phyloP scores from a whole-genome alignment of 805 yeast genomes.

The Spathaspora girioi region DNA sequence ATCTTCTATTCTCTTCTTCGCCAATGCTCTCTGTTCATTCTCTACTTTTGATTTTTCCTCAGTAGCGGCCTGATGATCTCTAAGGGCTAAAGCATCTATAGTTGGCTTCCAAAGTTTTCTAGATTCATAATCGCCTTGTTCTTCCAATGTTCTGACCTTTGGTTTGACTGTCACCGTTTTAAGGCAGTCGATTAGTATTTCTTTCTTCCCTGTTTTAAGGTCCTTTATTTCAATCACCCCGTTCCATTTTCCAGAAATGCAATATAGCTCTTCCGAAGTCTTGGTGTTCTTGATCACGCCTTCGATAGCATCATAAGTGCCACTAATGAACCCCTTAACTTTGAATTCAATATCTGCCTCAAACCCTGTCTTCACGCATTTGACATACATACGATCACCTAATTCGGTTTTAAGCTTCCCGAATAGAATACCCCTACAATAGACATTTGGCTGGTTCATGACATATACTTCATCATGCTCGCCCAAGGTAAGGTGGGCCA shows the following conservation, averaged over 20 bases:
- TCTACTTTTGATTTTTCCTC: conserved; percentile 85
- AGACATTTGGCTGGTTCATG: conserved; percentile 92
- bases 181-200: conserved; percentile 43
- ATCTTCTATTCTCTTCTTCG: conserved; percentile 71
- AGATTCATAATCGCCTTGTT: conserved; percentile 81
- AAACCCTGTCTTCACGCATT: conserved; percentile 54
- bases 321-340: conserved; percentile 90
- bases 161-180: conserved; percentile 56
- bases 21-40: conserved; percentile 72
- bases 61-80: conserved; percentile 83
- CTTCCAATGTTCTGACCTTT: conserved; percentile 67
- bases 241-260: conserved; percentile 90
- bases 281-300: conserved; percentile 57
- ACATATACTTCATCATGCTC: conserved; percentile 71
- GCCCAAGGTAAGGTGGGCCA: conserved; percentile 64
- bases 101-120: conserved; percentile 82
- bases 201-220: conserved; percentile 44
- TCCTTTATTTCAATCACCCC: conserved; percentile 68
- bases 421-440: conserved; percentile 88
- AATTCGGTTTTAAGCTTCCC: conserved; percentile 87
- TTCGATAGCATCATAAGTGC: conserved; percentile 84
- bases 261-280: conserved; percentile 50
- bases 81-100: conserved; percentile 66
- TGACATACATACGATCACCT: conserved; percentile 86
- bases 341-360: conserved; percentile 88